Conservation (phyloP, 495 filamentous ascomycete species). For the Penicillium angulare region DNA sequence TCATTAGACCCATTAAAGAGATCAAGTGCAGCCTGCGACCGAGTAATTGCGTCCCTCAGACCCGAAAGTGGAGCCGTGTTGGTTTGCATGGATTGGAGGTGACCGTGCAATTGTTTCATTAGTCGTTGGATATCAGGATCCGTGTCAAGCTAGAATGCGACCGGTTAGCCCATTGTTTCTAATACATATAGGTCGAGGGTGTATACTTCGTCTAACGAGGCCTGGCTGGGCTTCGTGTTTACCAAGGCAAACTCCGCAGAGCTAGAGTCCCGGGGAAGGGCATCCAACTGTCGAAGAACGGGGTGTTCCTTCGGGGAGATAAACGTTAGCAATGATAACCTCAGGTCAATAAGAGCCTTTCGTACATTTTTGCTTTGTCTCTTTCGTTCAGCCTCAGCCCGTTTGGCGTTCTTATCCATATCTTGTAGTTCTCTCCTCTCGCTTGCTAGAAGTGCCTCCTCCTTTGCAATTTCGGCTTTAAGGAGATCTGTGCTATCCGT, state of each 20-base stretch:
- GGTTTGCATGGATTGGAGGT: conserved; percentile 56
- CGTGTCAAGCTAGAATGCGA: conserved; percentile 30
- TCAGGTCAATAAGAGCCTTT: not conserved
- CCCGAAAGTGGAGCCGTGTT: conserved; percentile 53
- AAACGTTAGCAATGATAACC: conserved; percentile 2
- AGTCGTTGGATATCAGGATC: conserved; percentile 37
- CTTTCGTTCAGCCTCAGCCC: conserved; percentile 44
- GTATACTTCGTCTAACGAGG: conserved; percentile 34
- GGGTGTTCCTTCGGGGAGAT: conserved; percentile 43
- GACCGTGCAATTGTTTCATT: conserved; percentile 49
- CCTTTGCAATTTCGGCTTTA: conserved; percentile 52
- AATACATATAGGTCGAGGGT: not conserved
- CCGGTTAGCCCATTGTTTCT: not conserved
- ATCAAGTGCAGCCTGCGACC: conserved; percentile 51
- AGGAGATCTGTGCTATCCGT: conserved; percentile 55
- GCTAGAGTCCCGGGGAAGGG: conserved; percentile 12
- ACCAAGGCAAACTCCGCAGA: conserved; percentile 30
- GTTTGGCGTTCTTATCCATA: conserved; percentile 55
- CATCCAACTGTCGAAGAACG: conserved; percentile 37
- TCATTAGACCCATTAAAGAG: conserved; percentile 35
- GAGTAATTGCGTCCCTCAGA: conserved; percentile 49
- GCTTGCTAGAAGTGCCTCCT: conserved; percentile 48
- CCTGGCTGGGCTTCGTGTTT: conserved; percentile 18
- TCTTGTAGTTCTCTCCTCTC: conserved; percentile 49
- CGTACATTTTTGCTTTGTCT: conserved; percentile 47